Evolutionary conservation across 2,329 filamentous ascomycete species (phyloP).

Genomic region (Aspergillus oerlinghausenensis): DNA sequence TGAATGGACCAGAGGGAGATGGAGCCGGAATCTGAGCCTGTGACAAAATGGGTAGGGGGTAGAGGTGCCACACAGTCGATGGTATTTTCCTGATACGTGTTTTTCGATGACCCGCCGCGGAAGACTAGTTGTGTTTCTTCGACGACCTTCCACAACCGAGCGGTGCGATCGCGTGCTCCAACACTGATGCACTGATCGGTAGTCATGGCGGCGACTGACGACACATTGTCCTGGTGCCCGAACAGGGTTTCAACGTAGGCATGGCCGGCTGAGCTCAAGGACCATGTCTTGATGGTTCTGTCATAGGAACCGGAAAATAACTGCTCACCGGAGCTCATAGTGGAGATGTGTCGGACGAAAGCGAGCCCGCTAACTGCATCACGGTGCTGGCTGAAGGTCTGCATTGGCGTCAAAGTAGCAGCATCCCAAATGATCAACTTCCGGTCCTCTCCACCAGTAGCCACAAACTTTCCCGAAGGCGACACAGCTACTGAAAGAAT

Average conservation of each 20-base stretch:
- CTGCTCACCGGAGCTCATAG: slow-evolving; percentile 62
- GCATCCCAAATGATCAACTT: slow-evolving; percentile 87
- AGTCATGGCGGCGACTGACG: slow-evolving; percentile 75
- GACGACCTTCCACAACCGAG: slow-evolving; percentile 89
- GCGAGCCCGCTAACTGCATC: slow-evolving; percentile 79
- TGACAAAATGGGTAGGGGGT: slow-evolving; percentile 87
- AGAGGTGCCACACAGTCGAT: slow-evolving; percentile 91
- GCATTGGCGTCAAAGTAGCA: slow-evolving; percentile 68
- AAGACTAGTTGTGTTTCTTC: slow-evolving; percentile 96
- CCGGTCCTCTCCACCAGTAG: slow-evolving; percentile 80
- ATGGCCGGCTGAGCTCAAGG: slow-evolving; percentile 68
- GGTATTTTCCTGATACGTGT: slow-evolving; percentile 66
- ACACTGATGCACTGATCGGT: slow-evolving; percentile 89
- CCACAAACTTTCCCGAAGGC: slow-evolving; percentile 83
- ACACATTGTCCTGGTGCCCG: slow-evolving; percentile 87
- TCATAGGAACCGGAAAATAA: slow-evolving; percentile 88
- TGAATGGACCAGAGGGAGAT: slow-evolving; percentile 82
- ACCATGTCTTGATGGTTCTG: slow-evolving; percentile 93
- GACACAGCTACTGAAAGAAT: slow-evolving; percentile 85
- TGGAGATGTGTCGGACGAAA: slow-evolving; percentile 71
- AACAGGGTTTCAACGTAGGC: slow-evolving; percentile 95
- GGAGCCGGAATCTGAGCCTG: slow-evolving; percentile 85
- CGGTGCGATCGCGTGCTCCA: slow-evolving; percentile 84
- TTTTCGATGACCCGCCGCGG: slow-evolving; percentile 62
- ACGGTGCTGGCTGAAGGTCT: slow-evolving; percentile 85